Evolutionary conservation across 208 protist genomes (phyloP), one percentile per base, ranked within the genome.

Genomic region (Phytomonas sp.): DNA sequence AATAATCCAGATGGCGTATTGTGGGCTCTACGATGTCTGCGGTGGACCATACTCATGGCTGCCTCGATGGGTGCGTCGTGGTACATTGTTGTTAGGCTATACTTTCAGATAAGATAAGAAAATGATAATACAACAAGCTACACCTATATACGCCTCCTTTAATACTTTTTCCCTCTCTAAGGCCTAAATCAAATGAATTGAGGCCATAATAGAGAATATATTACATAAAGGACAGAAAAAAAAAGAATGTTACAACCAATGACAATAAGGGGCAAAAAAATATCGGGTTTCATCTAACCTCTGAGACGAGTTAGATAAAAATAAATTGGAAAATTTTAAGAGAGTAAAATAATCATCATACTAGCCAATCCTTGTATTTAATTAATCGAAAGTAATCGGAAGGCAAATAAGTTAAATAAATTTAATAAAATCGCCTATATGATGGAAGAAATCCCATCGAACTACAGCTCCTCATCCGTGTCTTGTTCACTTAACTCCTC

Each of bases 41-140:
- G 86, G 29, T 80, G 81, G 45, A 91, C 80, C 40, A 30, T 56
- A 26, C 19, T 45, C 33, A 81, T 76, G 0, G 80, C 81, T 0
- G 86, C 77, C 59, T 84, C 79, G 0, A 87, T 66, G n/a, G 84
- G 74, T 0, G 79, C 77, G 52, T 93, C 86, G 65, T 95, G 90
- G 63, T 80, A 95, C 90, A 95, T 95, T 29, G 23, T 66, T n/a
- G 2, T 36, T 29, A 36, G 11, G 23, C 23, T 63, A 36, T 66
- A 16, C 42, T 40, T 23, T 4, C 68, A 65, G 60, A 60, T 19
- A 62, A 63, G 77, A 75, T 71, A 59, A 70, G 62, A 69, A 66
- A 61, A 61, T 29, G 0, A 31, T 14, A 29, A 36, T 36, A 69
- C n/a, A 77, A n/a, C 30, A 56, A 71, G 33, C 26, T 56, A 56